Conservation (phyloP, 2,329 filamentous ascomycete genomes). For the Chalaropsis thielavioides region DNA sequence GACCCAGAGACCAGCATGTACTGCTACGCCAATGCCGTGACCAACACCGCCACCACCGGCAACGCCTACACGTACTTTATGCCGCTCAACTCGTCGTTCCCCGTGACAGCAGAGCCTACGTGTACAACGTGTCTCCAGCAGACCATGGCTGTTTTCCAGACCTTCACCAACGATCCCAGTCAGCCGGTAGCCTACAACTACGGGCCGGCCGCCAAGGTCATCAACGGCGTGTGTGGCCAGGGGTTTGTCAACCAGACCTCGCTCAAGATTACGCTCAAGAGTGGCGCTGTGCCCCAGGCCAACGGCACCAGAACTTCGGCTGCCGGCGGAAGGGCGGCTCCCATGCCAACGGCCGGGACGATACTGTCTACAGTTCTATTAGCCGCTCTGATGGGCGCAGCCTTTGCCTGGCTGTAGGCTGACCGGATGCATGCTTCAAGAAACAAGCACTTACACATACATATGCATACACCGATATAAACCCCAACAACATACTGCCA, state of each 20-base stretch:
- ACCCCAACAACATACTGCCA: background rate
- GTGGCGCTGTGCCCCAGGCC: constrained; percentile 17
- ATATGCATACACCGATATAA: too few species aligned
- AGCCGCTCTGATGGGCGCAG: constrained; percentile 2
- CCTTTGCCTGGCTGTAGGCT: background rate
- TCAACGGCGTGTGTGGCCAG: constrained; percentile 52
- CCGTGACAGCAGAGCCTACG: constrained; percentile 49
- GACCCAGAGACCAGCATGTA: constrained; percentile 53
- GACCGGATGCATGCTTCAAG: too few species aligned
- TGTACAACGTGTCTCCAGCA: constrained; percentile 64
- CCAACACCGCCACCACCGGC: constrained; percentile 53
- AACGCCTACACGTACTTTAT: constrained; percentile 77
- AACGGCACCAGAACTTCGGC: constrained; percentile 1
- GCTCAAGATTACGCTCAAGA: constrained; percentile 25
- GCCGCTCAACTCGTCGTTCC: constrained; percentile 59
- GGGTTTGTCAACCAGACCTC: constrained; percentile 41
- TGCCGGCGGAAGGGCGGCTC: background rate
- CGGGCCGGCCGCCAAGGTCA: constrained; percentile 50
- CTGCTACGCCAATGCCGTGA: constrained; percentile 71
- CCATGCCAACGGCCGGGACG: background rate
- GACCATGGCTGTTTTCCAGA: constrained; percentile 69
- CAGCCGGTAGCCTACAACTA: constrained; percentile 59
- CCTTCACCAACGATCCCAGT: constrained; percentile 48
- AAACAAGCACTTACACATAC: too few species aligned
- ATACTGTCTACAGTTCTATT: background rate